Evolutionary conservation across 148 eudicot genomes (phyloP).

Genomic region (Rhododendron henanense): DNA sequence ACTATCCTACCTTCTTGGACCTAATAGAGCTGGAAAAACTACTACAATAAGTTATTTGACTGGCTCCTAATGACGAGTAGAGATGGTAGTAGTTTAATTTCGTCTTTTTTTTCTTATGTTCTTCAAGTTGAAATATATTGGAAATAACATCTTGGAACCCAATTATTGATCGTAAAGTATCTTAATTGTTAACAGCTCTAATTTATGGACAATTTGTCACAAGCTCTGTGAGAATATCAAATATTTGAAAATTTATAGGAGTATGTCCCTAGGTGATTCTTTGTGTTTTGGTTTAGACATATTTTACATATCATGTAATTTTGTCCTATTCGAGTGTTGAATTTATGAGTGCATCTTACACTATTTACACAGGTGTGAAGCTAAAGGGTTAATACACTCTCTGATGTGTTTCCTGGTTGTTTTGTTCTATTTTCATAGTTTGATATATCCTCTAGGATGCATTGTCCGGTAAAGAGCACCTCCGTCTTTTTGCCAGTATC

Average conservation of each 20-base stretch:
- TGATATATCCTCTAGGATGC: conserved; percentile 81
- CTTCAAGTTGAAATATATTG: too few relatives aligned
- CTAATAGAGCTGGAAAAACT: conserved; percentile 97
- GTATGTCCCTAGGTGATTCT: conserved; percentile 75
- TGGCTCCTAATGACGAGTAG: conserved; percentile 73
- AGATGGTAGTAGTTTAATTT: background rate
- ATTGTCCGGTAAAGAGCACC: conserved; percentile 73
- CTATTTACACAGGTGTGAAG: too few relatives aligned
- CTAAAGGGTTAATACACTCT: background rate
- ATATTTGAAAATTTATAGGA: conserved; percentile 65
- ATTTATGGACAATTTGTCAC: conserved; percentile 65
- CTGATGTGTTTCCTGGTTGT: background rate
- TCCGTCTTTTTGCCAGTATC: conserved; percentile 66
- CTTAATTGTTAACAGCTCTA: conserved; percentile 34
- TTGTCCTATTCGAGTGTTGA: too few relatives aligned
- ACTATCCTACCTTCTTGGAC: conserved; percentile 87
- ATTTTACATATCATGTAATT: too few relatives aligned
- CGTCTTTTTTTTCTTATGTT: background rate
- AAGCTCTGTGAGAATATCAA: conserved; percentile 69
- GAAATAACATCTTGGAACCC: background rate
- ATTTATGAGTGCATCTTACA: too few relatives aligned
- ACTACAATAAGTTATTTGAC: conserved; percentile 81
- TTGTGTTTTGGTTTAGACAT: background rate
- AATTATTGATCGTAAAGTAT: background rate
- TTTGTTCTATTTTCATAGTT: conserved; percentile 32